phyloP scores from a whole-genome alignment of 768 basidiomycete genomes.

The Boletus edulis region DNA sequence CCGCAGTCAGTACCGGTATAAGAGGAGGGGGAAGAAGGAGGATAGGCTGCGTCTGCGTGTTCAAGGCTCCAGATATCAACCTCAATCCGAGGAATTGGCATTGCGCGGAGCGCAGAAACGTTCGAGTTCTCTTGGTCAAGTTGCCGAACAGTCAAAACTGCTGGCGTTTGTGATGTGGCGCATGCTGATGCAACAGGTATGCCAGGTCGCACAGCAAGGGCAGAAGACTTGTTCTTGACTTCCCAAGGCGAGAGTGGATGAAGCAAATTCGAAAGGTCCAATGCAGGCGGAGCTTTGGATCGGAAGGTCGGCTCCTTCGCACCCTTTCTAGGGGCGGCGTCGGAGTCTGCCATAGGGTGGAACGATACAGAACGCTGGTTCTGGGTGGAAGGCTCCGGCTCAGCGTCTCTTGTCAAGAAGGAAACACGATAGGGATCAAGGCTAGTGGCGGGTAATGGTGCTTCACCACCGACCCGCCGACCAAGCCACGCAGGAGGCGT shows the following conservation, averaged over 20 bases:
- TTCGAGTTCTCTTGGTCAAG: conserved; percentile 12
- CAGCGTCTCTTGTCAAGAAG: neutral
- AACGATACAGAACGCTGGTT: neutral
- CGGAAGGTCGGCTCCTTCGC: conserved; percentile 1
- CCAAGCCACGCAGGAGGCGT: conserved; percentile 6
- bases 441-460: neutral
- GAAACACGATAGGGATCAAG: neutral
- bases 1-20: neutral
- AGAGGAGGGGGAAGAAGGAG: neutral
- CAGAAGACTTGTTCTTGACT: conserved; percentile 8
- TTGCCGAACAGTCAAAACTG: neutral
- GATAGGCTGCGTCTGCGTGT: neutral
- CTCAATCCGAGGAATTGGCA: conserved; percentile 3
- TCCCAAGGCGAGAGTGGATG: neutral
- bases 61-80: neutral
- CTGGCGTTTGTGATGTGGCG: neutral
- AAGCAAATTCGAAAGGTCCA: neutral
- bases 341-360: neutral
- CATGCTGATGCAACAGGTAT: neutral
- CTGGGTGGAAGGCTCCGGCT: neutral
- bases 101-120: neutral
- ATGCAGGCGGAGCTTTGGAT: conserved; percentile 10
- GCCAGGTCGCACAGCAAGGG: conserved; percentile 10
- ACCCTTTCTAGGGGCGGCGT: neutral
- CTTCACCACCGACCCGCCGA: conserved; percentile 11